Percentiles rank a stretch among this genome's conserved stretches.
Evolutionary conservation across 305 asterid species (phyloP).

Genomic region (Nicotiana rustica): DNA sequence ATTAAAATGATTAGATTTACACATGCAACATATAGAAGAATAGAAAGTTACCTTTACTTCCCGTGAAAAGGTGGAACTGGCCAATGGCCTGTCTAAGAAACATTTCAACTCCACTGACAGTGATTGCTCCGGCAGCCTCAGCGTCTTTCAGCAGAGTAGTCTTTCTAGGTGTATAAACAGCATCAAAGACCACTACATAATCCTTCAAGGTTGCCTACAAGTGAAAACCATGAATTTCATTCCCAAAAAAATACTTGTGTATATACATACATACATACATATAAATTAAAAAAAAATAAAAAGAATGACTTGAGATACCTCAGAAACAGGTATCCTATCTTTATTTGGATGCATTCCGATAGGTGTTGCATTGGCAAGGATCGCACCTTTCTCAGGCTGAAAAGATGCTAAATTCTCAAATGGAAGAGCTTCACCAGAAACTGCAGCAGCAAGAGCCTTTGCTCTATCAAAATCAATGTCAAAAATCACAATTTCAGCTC

Average conservation of each 20-base stretch:
- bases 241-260: background rate
- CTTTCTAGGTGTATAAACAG: slow-evolving; percentile 70
- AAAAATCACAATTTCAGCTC: slow-evolving; percentile 62
- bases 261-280: background rate
- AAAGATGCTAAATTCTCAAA: slow-evolving; percentile 54
- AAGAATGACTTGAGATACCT: slow-evolving; percentile 44
- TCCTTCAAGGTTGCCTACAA: slow-evolving; percentile 44
- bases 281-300: background rate
- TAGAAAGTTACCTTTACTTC: slow-evolving; percentile 51
- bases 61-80: slow-evolving; percentile 69
- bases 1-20: too few species aligned
- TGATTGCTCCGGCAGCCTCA: slow-evolving; percentile 69
- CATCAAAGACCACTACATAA: slow-evolving; percentile 67
- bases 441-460: slow-evolving; percentile 64
- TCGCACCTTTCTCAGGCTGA: slow-evolving; percentile 64
- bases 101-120: slow-evolving; percentile 80
- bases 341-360: slow-evolving; percentile 74
- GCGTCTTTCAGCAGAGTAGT: slow-evolving; percentile 64
- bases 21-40: background rate
- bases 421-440: slow-evolving; percentile 59
- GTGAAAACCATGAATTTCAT: background rate
- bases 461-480: slow-evolving; percentile 73
- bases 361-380: slow-evolving; percentile 78
- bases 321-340: slow-evolving; percentile 57
- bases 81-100: slow-evolving; percentile 74